Base-by-base conservation (phyloP, 169 alveolate genomes). In the Perkinsus olseni region DNA sequence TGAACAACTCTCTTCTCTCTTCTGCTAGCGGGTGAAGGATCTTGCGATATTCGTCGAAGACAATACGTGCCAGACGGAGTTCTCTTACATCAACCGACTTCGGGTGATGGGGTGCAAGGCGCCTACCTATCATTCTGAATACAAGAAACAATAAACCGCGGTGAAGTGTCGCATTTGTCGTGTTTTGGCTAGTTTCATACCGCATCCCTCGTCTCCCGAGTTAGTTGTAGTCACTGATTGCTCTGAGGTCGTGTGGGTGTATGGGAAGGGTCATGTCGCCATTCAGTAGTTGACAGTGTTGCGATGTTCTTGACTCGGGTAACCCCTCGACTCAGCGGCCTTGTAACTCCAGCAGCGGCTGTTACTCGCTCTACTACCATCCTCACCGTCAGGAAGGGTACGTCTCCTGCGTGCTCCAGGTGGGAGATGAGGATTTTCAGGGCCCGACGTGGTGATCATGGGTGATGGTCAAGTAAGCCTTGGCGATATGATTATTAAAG, bases 401-500 rank as follows among this genome's bases (percentile, higher is more conserved):
- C 11, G 50, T 40, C 50, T 40, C 21, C 21, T 40, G 11, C 11
- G 82, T 62, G 31, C 8, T 62, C 17, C 10, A 24, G 34, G 34
- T 62, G 37, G 0, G 34, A 13, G 82, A 3, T 62, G 82, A 13
- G 13, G 82, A 24, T 0, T 62, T 24, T 62, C 82, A 62, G 82
- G 82, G 4, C 82, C 82, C 1, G 82, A 91, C 10, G 93, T 91
- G 74, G 93, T 91, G 0, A 91, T 91, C 38, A 39, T 48, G 74
- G 93, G 93, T 38, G 93, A 91, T 37, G 93, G 93, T 0, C 74
- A 39, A 37, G 93, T 91, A 24, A 91, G 74, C n/a, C 40, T 62
- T 13, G 82, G 82, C 82, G 82, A 62, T 28, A 62, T 62, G 96
- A 94, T 94, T 74, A 95, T 94, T 74, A 94, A 94, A 91, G 96